Conservation (phyloP, 176 grass and related monocot species). For the Musa beccarii region DNA sequence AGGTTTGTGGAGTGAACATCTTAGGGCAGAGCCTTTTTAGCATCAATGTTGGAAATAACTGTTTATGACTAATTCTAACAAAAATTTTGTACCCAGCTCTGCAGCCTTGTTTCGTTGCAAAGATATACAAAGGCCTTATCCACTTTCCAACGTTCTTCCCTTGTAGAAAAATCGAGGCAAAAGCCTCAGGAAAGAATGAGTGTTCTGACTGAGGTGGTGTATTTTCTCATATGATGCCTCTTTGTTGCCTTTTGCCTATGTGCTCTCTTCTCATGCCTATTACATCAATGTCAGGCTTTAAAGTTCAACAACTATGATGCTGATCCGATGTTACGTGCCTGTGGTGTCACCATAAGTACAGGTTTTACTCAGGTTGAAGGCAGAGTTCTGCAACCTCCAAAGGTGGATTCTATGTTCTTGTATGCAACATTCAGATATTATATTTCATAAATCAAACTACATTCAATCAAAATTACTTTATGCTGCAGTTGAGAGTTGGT, state of each 20-base stretch:
- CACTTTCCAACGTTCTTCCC: constrained; percentile 52
- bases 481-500: constrained; percentile 55
- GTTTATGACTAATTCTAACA: too few relatives aligned
- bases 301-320: constrained; percentile 49
- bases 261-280: neutral
- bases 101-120: constrained; percentile 46
- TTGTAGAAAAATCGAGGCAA: constrained; percentile 91
- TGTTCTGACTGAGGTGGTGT: constrained; percentile 48
- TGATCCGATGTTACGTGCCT: constrained; percentile 62
- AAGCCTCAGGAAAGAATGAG: constrained; percentile 80
- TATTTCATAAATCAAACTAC: neutral
- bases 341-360: constrained; percentile 50
- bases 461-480: neutral
- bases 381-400: constrained; percentile 52
- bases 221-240: neutral
- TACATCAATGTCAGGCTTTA: constrained; percentile 33
- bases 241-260: neutral
- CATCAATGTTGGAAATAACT: too few relatives aligned
- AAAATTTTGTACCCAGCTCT: constrained; percentile 26
- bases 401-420: constrained; percentile 13
- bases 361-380: constrained; percentile 63
- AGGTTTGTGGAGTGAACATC: constrained; percentile 31
- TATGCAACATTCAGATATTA: neutral
- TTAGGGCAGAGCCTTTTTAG: neutral
- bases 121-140: constrained; percentile 70